A percentile compares a stretch with the other conserved stretches of the same genome.
phyloP scores from a whole-genome alignment of 2,329 filamentous ascomycete species.

The Colletotrichum sansevieriae region DNA sequence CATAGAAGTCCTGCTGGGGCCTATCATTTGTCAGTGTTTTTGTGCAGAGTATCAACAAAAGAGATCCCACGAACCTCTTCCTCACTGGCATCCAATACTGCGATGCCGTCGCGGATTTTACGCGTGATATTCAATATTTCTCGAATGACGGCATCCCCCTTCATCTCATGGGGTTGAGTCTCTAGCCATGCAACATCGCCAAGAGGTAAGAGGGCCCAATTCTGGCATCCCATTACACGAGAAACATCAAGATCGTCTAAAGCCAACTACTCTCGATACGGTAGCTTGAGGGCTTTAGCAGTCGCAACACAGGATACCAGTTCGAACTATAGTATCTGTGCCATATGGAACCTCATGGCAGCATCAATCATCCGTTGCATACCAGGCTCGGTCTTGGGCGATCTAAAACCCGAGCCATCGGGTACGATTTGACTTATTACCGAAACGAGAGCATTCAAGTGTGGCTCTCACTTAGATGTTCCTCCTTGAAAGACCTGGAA shows the following conservation, averaged over 20 bases:
- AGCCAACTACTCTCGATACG: slow-evolving; percentile 24
- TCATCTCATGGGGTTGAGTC: slow-evolving; percentile 6
- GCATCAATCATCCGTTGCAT: slow-evolving; percentile 28
- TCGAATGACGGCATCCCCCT: background rate
- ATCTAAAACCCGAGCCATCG: background rate
- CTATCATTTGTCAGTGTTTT: background rate
- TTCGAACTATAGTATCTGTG: background rate
- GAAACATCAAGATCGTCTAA: slow-evolving; percentile 33
- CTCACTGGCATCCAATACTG: background rate
- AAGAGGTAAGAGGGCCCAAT: slow-evolving; percentile 37
- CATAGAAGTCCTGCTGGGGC: background rate
- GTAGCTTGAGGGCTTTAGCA: slow-evolving; percentile 14
- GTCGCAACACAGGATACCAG: slow-evolving; percentile 20
- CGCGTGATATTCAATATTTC: background rate
- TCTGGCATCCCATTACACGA: slow-evolving; percentile 36
- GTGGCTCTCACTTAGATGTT: slow-evolving; percentile 28
- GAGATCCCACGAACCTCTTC: slow-evolving; percentile 8
- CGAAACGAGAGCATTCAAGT: slow-evolving; percentile 30
- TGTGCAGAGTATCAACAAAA: background rate
- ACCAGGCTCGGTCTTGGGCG: background rate
- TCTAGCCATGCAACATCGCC: slow-evolving; percentile 29
- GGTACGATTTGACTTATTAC: slow-evolving; percentile 6
- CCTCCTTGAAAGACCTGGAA: slow-evolving; percentile 37
- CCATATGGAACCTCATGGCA: slow-evolving; percentile 34
- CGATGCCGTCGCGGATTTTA: slow-evolving; percentile 12